Evolutionary conservation across 2,329 filamentous ascomycete species (phyloP).

Genomic region (Talaromyces sp.): DNA sequence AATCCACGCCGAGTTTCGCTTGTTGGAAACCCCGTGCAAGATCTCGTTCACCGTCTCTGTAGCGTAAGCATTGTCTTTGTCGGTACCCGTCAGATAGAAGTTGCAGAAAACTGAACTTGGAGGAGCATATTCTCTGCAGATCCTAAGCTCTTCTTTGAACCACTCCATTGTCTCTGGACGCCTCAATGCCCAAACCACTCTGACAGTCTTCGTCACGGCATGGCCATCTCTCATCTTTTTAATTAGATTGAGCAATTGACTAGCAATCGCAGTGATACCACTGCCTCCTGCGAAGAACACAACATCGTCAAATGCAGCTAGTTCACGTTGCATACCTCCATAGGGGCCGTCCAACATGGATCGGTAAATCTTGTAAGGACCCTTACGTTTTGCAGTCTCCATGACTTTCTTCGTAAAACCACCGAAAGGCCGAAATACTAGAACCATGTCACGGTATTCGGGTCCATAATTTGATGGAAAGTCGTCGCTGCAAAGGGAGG

Average conservation of each 20-base stretch:
- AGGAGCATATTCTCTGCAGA: conserved; percentile 85
- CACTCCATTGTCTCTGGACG: conserved; percentile 92
- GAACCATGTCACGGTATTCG: conserved; percentile 79
- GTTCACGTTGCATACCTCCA: conserved; percentile 84
- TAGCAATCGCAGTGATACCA: conserved; percentile 90
- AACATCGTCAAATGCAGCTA: conserved; percentile 90
- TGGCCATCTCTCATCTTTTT: conserved; percentile 95
- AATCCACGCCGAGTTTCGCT: conserved; percentile 81
- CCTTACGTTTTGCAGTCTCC: conserved; percentile 78
- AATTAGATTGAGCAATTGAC: conserved; percentile 87
- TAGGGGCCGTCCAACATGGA: conserved; percentile 94
- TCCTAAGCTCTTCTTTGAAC: conserved; percentile 92
- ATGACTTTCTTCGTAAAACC: conserved; percentile 86
- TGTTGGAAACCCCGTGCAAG: conserved; percentile 80
- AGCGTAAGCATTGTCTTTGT: conserved; percentile 32
- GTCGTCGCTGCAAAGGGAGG: conserved; percentile 87
- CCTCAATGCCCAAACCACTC: conserved; percentile 92
- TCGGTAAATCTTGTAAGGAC: conserved; percentile 86
- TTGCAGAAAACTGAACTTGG: conserved; percentile 87
- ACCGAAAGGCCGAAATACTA: conserved; percentile 88
- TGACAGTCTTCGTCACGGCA: conserved; percentile 84
- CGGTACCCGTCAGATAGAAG: conserved; percentile 85
- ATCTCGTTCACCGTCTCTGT: conserved; percentile 72
- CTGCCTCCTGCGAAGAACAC: conserved; percentile 92
- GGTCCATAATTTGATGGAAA: conserved; percentile 91